Percentiles rank a stretch among this genome's conserved stretches.
These are phyloP conservation scores for Rhizophora apiculata DNA, from an alignment of 345 rosid species.

Conservation along the genomic window DNA sequence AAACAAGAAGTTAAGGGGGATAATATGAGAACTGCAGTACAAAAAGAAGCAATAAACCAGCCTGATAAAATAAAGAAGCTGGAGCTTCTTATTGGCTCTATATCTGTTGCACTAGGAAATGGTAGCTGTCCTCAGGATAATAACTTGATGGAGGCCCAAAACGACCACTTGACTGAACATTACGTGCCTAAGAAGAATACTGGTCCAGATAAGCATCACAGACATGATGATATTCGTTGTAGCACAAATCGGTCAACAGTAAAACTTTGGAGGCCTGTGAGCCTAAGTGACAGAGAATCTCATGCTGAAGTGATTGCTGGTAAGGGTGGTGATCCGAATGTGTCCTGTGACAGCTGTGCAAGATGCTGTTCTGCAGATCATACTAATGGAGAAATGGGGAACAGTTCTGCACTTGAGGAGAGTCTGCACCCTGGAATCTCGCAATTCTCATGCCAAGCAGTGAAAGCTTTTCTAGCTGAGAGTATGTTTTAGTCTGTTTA, in stretches of 20 bases:
- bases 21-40: slow-evolving; percentile 28
- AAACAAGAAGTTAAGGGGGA: slow-evolving; percentile 46
- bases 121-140: slow-evolving; percentile 30
- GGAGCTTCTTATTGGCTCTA: slow-evolving; percentile 80
- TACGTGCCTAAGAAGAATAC: slow-evolving; percentile 43
- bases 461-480: slow-evolving; percentile 67
- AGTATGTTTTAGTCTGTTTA: slow-evolving; percentile 45
- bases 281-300: slow-evolving; percentile 30
- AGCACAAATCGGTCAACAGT: slow-evolving; percentile 27
- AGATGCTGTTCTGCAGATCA: slow-evolving; percentile 14
- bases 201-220: slow-evolving; percentile 31
- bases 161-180: slow-evolving; percentile 36
- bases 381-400: slow-evolving; percentile 10
- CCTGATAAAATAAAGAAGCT: slow-evolving; percentile 41
- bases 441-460: slow-evolving; percentile 55
- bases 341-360: slow-evolving; percentile 17
- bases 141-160: slow-evolving; percentile 31
- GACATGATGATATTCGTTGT: slow-evolving; percentile 24
- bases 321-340: slow-evolving; percentile 19
- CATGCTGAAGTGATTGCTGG: slow-evolving; percentile 14
- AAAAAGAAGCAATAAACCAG: slow-evolving; percentile 42
- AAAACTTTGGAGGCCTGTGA: slow-evolving; percentile 51
- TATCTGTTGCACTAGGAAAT: slow-evolving; percentile 60
- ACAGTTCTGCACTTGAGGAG: slow-evolving; percentile 14
- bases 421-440: slow-evolving; percentile 25